Evolutionary conservation across 2,329 filamentous ascomycete genomes (phyloP).

Genomic region (Blastomyces gilchristii): DNA sequence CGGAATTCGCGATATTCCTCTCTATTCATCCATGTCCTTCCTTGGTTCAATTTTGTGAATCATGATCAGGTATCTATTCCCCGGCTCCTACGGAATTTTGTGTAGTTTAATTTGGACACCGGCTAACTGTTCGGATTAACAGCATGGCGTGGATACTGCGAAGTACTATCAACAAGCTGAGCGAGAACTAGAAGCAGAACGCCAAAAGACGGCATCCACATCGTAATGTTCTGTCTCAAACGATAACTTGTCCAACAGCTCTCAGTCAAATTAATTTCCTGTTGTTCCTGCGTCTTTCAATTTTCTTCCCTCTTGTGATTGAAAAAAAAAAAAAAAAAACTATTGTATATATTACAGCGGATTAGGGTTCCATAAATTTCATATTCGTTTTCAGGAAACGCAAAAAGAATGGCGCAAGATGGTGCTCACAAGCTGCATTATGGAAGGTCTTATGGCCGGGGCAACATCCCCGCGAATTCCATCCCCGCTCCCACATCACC

Average conservation of each 20-base stretch:
- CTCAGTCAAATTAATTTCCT: conserved; percentile 1
- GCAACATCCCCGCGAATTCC: background rate
- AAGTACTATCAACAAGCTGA: conserved; percentile 98
- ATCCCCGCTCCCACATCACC: conserved; percentile 6
- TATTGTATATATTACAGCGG: conserved; percentile 10
- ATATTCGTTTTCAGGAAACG: background rate
- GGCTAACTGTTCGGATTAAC: conserved; percentile 15
- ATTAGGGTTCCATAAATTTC: conserved; percentile 5
- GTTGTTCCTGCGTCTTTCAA: background rate
- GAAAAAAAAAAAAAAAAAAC: background rate
- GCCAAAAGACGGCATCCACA: conserved; percentile 25
- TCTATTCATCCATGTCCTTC: conserved; percentile 71
- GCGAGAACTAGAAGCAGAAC: conserved; percentile 78
- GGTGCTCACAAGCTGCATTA: background rate
- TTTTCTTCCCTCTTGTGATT: background rate
- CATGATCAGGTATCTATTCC: conserved; percentile 53
- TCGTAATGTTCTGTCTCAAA: background rate
- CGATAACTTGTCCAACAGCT: background rate
- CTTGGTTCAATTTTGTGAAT: conserved; percentile 98
- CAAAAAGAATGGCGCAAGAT: background rate
- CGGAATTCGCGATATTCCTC: conserved; percentile 88
- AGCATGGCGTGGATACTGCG: conserved; percentile 94
- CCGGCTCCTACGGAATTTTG: background rate
- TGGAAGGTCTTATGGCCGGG: background rate
- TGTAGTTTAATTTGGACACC: conserved; percentile 6